Conservation (phyloP, 345 rosid species). For the Camelina laxa region DNA sequence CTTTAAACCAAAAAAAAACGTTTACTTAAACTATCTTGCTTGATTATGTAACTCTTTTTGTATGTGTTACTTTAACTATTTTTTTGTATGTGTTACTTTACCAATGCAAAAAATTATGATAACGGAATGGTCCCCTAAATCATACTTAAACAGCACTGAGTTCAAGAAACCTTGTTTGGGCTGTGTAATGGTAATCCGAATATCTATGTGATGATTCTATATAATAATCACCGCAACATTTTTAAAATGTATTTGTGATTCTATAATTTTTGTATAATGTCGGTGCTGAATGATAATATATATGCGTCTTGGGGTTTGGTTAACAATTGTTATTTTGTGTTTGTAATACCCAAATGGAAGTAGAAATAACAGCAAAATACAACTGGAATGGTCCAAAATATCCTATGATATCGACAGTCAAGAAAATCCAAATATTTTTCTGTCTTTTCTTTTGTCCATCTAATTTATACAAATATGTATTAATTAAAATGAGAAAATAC, state of each 20-base stretch:
- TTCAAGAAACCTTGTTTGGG: conserved; percentile 28
- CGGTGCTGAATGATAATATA: conserved; percentile 41
- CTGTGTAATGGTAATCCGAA: conserved; percentile 17
- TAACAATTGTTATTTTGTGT: conserved; percentile 34
- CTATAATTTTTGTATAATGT: conserved; percentile 20
- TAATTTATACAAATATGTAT: background rate
- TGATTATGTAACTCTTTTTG: background rate
- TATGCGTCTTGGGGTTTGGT: conserved; percentile 39
- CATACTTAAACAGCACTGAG: conserved; percentile 28
- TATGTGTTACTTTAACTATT: no score
- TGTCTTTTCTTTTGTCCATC: conserved; percentile 10
- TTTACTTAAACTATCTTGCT: background rate
- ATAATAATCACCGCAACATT: conserved; percentile 35
- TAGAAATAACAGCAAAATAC: conserved; percentile 37
- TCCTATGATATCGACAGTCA: conserved; percentile 20
- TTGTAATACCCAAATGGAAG: conserved; percentile 10
- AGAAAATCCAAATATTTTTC: conserved; percentile 26
- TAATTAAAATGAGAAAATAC: background rate
- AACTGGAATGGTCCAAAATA: conserved; percentile 38
- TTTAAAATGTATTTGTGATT: conserved; percentile 11
- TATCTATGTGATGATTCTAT: conserved; percentile 29
- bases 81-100: no score
- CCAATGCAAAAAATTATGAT: conserved; percentile 5
- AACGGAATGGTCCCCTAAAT: conserved; percentile 34
- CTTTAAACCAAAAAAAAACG: no score